Percentiles rank a stretch among this genome's conserved stretches.
These are phyloP conservation scores for Aspergillus terreus DNA, from an alignment of 2,329 filamentous ascomycete genomes.

Conservation along the genomic window DNA sequence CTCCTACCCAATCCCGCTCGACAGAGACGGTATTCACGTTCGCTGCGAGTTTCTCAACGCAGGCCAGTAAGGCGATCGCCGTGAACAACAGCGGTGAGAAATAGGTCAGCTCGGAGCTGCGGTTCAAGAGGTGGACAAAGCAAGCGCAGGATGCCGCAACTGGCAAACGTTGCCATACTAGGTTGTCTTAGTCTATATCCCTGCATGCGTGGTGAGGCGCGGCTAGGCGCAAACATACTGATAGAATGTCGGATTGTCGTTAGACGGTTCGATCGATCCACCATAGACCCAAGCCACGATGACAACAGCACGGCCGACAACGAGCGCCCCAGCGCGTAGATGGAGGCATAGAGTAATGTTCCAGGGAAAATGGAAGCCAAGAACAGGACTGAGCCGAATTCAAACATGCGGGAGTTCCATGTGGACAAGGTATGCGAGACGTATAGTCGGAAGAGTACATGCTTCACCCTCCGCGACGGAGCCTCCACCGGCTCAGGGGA, in stretches of 20 bases:
- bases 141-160: conserved; percentile 49
- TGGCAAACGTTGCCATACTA: conserved; percentile 34
- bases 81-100: conserved; percentile 26
- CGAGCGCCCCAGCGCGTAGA: conserved; percentile 64
- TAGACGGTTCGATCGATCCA: conserved; percentile 56
- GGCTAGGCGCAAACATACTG: conserved; percentile 16
- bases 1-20: conserved; percentile 63
- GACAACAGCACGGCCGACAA: conserved; percentile 57
- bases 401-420: background rate
- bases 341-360: conserved; percentile 62
- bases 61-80: conserved; percentile 53
- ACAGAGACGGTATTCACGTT: conserved; percentile 65
- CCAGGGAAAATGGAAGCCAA: conserved; percentile 53
- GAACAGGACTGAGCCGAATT: conserved; percentile 55
- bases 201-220: background rate
- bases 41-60: conserved; percentile 64
- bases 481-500: background rate
- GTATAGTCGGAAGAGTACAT: background rate
- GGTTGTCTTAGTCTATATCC: background rate
- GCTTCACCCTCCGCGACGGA: background rate
- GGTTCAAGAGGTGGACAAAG: conserved; percentile 38
- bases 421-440: background rate
- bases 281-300: conserved; percentile 54
- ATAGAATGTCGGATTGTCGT: conserved; percentile 51
- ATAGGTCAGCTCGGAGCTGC: background rate